Evolutionary conservation across 1,284 basidiomycete species (phyloP), one percentile per base, ranked within the genome.

Genomic region (Trichosporon sp.): DNA sequence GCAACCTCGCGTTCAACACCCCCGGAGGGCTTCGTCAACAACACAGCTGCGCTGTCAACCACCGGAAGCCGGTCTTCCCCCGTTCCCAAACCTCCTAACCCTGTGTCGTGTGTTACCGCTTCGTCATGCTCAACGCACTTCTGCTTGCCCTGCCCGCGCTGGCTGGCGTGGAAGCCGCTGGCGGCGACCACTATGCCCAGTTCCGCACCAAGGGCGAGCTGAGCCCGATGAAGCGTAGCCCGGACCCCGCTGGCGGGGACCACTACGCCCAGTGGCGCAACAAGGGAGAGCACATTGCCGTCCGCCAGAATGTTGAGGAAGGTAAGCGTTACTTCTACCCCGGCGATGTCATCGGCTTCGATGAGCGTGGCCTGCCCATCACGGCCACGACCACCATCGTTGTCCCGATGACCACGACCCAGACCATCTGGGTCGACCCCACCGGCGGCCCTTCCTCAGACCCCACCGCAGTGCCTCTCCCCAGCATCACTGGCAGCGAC

Each of bases 321-420:
- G 65, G 51, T 27, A 35, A 60, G 56, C 31, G 65, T 34, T 60
- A 38, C 53, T 56, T 29, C 32, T 42, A 23, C 27, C 38, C 34
- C 38, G 56, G 56, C 9, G 53, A 63, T 44, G 68, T 64, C 27
- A 18, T 44, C 32, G 65, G 38, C 42, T 62, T 78, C 27, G 79
- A 81, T 56, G 79, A 81, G 70, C 74, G 80, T 15, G 65, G 75
- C 15, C 29, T 81, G 51, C 80, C 80, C 8, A 80, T 82, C 66
- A 81, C 82, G 0, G 75, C 80, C 1, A 83, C 82, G 1, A 83
- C 79, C 1, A 82, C 80, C 0, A 72, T 82, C 4, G 70, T 76
- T 8, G 77, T 81, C 5, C 74, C 80, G 34, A 74, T 76, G 68
- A 82, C 81, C 1, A 73, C 66, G 21, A 82, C 80, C 9, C 70